These are phyloP conservation scores for Aspergillus sp. DNA, from an alignment of 2,329 filamentous ascomycete genomes.

Conservation along the genomic window DNA sequence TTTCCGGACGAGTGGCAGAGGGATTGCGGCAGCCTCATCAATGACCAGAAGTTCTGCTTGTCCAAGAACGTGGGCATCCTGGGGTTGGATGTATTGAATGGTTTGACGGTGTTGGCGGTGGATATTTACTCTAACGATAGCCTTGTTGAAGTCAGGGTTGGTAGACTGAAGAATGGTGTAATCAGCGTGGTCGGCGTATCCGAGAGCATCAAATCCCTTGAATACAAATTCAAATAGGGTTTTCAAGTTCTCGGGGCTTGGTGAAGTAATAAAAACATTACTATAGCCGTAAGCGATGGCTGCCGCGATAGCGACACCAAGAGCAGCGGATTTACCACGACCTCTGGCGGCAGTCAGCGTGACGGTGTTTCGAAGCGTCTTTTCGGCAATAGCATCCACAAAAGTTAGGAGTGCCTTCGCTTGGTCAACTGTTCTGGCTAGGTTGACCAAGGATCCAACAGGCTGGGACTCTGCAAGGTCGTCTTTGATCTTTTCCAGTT, in stretches of 20 bases:
- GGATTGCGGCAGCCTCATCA: conserved; percentile 95
- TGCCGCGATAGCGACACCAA: conserved; percentile 90
- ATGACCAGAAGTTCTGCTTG: conserved; percentile 96
- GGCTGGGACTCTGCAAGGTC: conserved; percentile 81
- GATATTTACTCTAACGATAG: conserved; percentile 94
- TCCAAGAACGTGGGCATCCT: conserved; percentile 91
- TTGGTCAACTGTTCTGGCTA: conserved; percentile 91
- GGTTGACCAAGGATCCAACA: conserved; percentile 76
- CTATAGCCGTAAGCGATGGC: conserved; percentile 96
- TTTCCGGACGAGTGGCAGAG: conserved; percentile 85
- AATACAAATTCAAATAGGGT: conserved; percentile 98
- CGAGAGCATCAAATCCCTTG: conserved; percentile 93
- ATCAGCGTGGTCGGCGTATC: conserved; percentile 91
- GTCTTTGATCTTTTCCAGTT: conserved; percentile 85
- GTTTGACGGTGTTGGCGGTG: conserved; percentile 94
- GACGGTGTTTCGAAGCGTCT: conserved; percentile 90
- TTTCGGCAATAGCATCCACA: conserved; percentile 93
- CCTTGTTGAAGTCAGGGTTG: conserved; percentile 98
- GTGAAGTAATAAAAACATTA: conserved; percentile 98
- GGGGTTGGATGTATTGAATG: conserved; percentile 96
- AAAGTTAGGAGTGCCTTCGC: conserved; percentile 97
- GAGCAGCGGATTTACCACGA: conserved; percentile 92
- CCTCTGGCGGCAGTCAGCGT: conserved; percentile 91
- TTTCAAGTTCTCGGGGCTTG: conserved; percentile 96
- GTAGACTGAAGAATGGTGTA: conserved; percentile 98